Evolutionary conservation across 805 yeast species (phyloP), one percentile per base, ranked within the genome.

Genomic region (Yarrowia yakushimensis): DNA sequence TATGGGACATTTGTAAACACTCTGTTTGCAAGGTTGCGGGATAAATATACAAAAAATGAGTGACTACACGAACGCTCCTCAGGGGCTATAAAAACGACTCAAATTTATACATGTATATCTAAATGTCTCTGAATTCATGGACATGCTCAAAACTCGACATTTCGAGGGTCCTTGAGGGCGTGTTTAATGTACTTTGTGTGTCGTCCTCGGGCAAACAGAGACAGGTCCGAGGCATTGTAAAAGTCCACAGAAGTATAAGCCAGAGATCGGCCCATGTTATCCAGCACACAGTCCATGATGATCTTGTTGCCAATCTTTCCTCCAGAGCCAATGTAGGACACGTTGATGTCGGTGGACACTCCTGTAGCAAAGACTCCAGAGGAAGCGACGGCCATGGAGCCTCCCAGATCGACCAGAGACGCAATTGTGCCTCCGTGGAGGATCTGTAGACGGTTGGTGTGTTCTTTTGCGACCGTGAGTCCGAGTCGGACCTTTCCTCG

Each of bases 341-440:
- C 73, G 39, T 73, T 71, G 57, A 77, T 65, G 61, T 77, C 81
- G 1, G 78, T 78, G 18, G 78, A 70, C 31, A 77, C 81, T 6
- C 81, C 81, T 1, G 81, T 78, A 64, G 71, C 64, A 60, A 69
- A 78, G 68, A 76, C 59, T 9, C 81, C 81, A 17, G 73, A 67
- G 20, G 78, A 72, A 1, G 80, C 73, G 9, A 77, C 67, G 1
- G 81, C 80, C 61, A 77, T 67, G 11, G 81, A 77, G 13, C 81
- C 81, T 8, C 79, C 81, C 4, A 77, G 69, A 61, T 77, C 81
- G 4, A 77, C 79, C 22, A 69, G 69, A 5, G 76, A 69, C 15
- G 79, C 76, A 27, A 78, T 66, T 4, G 77, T 73, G 0, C 79
- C 80, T 18, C 80, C 80, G 54, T 77, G 80, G 34, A 77, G 69